These are phyloP conservation scores for Sparassis latifolia DNA, from an alignment of 1,284 basidiomycete species.

Conservation along the genomic window DNA sequence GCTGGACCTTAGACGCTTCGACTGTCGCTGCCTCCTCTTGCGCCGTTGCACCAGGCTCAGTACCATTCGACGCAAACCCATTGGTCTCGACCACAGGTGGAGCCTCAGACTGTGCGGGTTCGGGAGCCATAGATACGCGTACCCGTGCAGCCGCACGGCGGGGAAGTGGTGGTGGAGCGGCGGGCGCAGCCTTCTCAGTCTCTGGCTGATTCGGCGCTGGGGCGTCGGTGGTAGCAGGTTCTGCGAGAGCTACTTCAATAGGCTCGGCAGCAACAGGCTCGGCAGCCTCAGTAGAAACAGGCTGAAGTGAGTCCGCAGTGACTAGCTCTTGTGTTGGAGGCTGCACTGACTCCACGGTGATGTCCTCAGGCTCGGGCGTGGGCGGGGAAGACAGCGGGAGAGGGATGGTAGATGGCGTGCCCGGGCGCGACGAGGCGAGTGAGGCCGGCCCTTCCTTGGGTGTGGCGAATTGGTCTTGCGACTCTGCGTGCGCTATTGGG, in stretches of 20 bases:
- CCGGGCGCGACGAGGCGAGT: conserved; percentile 10
- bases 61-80: no score
- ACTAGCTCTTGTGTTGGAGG: not conserved
- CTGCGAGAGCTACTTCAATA: not conserved
- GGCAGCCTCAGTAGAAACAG: no score
- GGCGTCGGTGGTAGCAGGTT: not conserved
- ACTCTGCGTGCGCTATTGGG: conserved; percentile 13
- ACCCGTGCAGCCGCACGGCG: conserved; percentile 42
- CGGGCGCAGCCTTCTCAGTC: conserved; percentile 7
- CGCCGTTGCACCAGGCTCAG: no score
- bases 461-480: conserved; percentile 25
- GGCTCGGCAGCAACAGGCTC: no score
- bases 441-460: conserved; percentile 26
- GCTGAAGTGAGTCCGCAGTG: no score
- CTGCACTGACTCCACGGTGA: not conserved
- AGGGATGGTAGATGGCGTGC: conserved; percentile 25
- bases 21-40: no score
- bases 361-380: conserved; percentile 7
- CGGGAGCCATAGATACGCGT: conserved; percentile 7
- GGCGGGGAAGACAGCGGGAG: conserved; percentile 35
- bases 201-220: not conserved
- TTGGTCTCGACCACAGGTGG: no score
- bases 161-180: conserved; percentile 48
- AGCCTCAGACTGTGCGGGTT: no score
- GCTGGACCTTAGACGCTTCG: no score